Percentiles rank a stretch among this genome's conserved stretches.
phyloP scores from a whole-genome alignment of 768 basidiomycete species.

The Ramaria sp. region DNA sequence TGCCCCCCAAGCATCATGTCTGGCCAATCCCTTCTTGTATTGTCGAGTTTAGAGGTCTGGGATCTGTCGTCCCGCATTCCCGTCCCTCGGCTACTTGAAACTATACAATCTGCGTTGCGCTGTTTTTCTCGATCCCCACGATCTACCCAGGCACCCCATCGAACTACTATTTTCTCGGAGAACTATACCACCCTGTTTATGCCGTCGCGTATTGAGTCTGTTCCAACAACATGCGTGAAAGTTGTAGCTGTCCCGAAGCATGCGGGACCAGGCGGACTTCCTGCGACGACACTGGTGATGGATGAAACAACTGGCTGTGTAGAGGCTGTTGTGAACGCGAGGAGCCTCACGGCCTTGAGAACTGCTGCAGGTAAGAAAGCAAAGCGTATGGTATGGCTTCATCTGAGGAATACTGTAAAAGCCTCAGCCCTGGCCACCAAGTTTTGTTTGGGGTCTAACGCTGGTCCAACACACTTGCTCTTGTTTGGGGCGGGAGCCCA shows the following conservation, averaged over 20 bases:
- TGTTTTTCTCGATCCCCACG: neutral
- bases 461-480: constrained; percentile 35
- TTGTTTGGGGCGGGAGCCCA: constrained; percentile 71
- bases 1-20: neutral
- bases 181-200: constrained; percentile 68
- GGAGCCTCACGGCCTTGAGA: constrained; percentile 65
- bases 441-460: constrained; percentile 31
- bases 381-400: neutral
- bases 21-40: neutral
- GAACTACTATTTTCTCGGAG: constrained; percentile 41
- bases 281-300: constrained; percentile 66
- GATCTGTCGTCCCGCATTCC: neutral
- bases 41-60: constrained; percentile 3
- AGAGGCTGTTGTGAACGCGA: constrained; percentile 72
- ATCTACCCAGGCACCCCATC: constrained; percentile 39
- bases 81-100: neutral
- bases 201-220: constrained; percentile 53
- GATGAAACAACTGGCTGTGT: constrained; percentile 59
- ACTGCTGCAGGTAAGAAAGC: constrained; percentile 68
- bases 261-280: constrained; percentile 45
- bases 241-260: constrained; percentile 64
- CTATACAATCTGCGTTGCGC: neutral
- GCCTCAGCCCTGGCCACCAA: constrained; percentile 60
- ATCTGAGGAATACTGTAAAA: constrained; percentile 18
- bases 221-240: constrained; percentile 56